Evolutionary conservation across 805 yeast genomes (phyloP).

Genomic region (Wickerhamiella allomyrinae): DNA sequence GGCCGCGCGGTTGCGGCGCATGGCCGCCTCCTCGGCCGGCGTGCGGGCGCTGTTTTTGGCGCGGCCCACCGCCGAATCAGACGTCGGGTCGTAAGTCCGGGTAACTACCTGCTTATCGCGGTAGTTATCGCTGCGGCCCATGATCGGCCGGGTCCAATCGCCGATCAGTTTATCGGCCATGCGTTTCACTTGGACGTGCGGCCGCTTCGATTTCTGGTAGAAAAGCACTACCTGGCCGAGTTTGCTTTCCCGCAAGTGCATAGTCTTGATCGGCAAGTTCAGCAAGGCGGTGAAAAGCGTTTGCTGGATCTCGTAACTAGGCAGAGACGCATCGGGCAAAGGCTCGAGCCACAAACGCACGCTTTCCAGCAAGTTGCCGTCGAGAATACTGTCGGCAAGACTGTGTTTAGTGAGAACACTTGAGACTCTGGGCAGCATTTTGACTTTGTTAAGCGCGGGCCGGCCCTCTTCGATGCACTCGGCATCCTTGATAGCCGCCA

Average conservation of each 20-base stretch:
- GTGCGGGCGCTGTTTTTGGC: slow-evolving; percentile 31
- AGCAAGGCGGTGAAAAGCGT: slow-evolving; percentile 62
- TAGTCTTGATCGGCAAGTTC: slow-evolving; percentile 83
- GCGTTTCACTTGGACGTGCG: slow-evolving; percentile 75
- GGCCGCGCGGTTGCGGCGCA: slow-evolving; percentile 85
- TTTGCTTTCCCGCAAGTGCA: slow-evolving; percentile 87
- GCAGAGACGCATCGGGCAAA: slow-evolving; percentile 91
- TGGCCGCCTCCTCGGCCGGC: slow-evolving; percentile 79
- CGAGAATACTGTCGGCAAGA: slow-evolving; percentile 82
- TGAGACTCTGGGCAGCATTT: slow-evolving; percentile 65
- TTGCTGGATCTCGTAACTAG: slow-evolving; percentile 93
- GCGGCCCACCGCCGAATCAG: slow-evolving; percentile 13
- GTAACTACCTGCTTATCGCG: slow-evolving; percentile 67
- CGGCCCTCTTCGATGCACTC: slow-evolving; percentile 43
- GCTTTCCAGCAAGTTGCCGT: slow-evolving; percentile 83
- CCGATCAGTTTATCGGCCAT: slow-evolving; percentile 83
- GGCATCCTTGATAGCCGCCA: slow-evolving; percentile 40
- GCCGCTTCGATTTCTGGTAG: slow-evolving; percentile 79
- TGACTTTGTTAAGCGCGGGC: slow-evolving; percentile 66
- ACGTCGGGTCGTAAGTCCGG: slow-evolving; percentile 38
- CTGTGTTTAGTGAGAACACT: slow-evolving; percentile 65
- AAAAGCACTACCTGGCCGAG: slow-evolving; percentile 87
- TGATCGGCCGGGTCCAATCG: slow-evolving; percentile 96
- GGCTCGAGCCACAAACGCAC: slow-evolving; percentile 97
- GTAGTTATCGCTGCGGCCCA: slow-evolving; percentile 89